Conservation (phyloP, 805 yeast genomes). For the Suhomyces faveliae region DNA sequence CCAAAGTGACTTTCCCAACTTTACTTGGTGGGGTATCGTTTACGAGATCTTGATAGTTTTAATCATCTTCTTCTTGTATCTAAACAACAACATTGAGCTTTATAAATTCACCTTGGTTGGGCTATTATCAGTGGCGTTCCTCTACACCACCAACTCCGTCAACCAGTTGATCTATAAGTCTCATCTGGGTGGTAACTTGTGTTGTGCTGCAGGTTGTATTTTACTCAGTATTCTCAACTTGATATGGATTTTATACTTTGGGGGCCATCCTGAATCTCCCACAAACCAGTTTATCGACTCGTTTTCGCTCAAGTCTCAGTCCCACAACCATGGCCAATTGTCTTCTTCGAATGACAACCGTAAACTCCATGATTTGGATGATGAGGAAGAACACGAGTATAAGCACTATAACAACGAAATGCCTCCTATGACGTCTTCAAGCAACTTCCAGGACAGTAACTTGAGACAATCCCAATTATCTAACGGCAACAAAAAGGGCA, state of each 20-base stretch:
- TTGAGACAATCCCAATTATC: slow-evolving; percentile 37
- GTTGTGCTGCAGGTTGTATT: slow-evolving; percentile 92
- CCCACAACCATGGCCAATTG: slow-evolving; percentile 36
- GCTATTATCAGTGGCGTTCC: slow-evolving; percentile 65
- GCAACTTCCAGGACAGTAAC: slow-evolving; percentile 30
- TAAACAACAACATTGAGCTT: slow-evolving; percentile 61
- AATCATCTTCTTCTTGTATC: slow-evolving; percentile 51
- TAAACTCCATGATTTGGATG: slow-evolving; percentile 10
- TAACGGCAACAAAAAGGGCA: slow-evolving; percentile 27
- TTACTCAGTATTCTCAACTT: slow-evolving; percentile 77
- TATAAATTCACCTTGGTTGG: slow-evolving; percentile 63
- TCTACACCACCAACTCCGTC: slow-evolving; percentile 82
- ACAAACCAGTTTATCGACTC: slow-evolving; percentile 82
- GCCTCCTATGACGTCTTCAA: slow-evolving; percentile 15
- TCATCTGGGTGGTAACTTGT: slow-evolving; percentile 61
- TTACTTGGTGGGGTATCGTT: slow-evolving; percentile 96
- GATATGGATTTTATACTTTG: slow-evolving; percentile 85
- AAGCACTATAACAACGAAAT: slow-evolving; percentile 15
- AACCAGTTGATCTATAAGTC: slow-evolving; percentile 71
- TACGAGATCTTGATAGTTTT: slow-evolving; percentile 66
- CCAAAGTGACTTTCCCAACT: slow-evolving; percentile 58
- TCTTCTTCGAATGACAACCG: slow-evolving; percentile 19
- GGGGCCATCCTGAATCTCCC: slow-evolving; percentile 88
- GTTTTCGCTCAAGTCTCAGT: slow-evolving; percentile 56
- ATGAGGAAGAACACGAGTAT: slow-evolving; percentile 26